Evolutionary conservation across 2,329 filamentous ascomycete species (phyloP), one percentile per base, ranked within the genome.

Genomic region (Scopulariopsis brevicaulis): DNA sequence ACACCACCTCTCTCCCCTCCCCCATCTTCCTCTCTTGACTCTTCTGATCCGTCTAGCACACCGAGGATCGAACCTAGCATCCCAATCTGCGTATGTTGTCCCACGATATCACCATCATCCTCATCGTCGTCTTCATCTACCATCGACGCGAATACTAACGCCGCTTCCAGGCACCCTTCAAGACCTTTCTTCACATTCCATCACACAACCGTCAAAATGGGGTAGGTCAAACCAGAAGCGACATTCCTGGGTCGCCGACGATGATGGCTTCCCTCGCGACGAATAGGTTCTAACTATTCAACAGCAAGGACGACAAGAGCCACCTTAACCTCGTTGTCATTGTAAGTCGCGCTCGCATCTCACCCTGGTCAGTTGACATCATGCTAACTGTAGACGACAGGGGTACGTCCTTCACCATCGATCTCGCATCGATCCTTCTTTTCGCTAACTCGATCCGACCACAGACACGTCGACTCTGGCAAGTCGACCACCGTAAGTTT

Each of bases 281-380:
- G 35, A n/a, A 12, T 32, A 57, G 60, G 55, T 52, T 8, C 50
- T 50, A 24, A 37, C 56, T 55, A 28, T 46, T 40, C 12, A n/a
- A 69, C 73, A 93, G 92, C 89, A 97, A 90, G 84, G 86, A 96
- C 73, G 89, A 93, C 66, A 96, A 96, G 88, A 80, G 77, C 79
- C 93, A 97, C 79, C 90, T 97, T 80, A 92, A 92, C 89, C 88
- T 96, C 79, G 91, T 96, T 81, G 91, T 96, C 78, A 96, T 96
- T 85, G 91, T 68, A 73, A 67, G 71, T 73, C 52, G 24, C 48
- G 48, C 48, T 52, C 20, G 48, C 11, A 35, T 54, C 18, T 24
- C 15, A 37, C 25, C 53, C 32, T 40, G 28, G n/a, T 43, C 32
- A 1, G 34, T 55, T 55, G 24, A 55, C 34, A 55, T 40, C 32